Evolutionary conservation across 371 early-diverging fungal genomes (phyloP).

Genomic region (Mortierella sp.): DNA sequence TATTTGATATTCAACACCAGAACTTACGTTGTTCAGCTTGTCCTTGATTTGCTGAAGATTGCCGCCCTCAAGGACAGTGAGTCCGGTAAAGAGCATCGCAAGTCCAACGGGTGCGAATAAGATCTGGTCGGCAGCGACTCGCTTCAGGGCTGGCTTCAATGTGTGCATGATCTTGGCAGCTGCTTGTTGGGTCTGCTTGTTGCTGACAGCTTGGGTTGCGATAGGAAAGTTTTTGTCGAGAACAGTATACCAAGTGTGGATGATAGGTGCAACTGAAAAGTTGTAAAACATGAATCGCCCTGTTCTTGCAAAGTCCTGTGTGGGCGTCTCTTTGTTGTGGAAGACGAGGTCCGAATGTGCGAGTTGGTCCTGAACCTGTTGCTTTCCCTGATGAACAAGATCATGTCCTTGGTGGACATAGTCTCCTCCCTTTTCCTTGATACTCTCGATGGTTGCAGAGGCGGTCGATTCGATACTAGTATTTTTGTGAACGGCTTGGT

Average conservation of each 20-base stretch:
- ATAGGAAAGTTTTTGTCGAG: slow-evolving; percentile 77
- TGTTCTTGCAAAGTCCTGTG: slow-evolving; percentile 39
- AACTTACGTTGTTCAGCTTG: slow-evolving; percentile 62
- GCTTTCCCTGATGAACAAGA: neutral
- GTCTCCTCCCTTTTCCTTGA: slow-evolving; percentile 14
- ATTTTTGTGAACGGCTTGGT: neutral
- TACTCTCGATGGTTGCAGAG: neutral
- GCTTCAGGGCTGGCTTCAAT: slow-evolving; percentile 51
- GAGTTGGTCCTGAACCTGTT: neutral
- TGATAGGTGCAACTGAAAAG: slow-evolving; percentile 79
- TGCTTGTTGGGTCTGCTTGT: neutral
- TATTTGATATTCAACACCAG: neutral
- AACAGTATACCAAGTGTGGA: slow-evolving; percentile 81
- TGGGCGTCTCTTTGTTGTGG: neutral
- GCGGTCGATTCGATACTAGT: neutral
- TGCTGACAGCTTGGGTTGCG: neutral
- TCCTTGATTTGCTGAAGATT: slow-evolving; percentile 69
- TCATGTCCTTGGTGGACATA: neutral
- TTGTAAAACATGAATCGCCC: slow-evolving; percentile 82
- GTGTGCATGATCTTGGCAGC: slow-evolving; percentile 12
- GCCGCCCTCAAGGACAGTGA: slow-evolving; percentile 77
- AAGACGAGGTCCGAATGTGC: neutral
- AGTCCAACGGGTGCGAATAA: slow-evolving; percentile 84
- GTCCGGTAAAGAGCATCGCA: slow-evolving; percentile 74
- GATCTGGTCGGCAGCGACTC: slow-evolving; percentile 78